These are phyloP conservation scores for Chenopodium album DNA, from an alignment of 148 eudicot species.

Conservation along the genomic window DNA sequence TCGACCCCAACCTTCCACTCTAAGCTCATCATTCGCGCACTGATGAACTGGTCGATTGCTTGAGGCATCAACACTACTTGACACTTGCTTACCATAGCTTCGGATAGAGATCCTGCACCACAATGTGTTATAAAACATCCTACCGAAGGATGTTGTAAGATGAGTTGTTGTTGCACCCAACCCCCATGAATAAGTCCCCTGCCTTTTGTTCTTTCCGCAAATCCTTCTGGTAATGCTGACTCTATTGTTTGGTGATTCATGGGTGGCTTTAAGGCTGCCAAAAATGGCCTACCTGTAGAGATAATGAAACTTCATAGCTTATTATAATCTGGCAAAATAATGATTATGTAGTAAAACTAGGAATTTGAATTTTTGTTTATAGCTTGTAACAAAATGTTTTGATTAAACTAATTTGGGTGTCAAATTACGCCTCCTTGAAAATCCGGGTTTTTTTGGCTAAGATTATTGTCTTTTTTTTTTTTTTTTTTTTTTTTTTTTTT, in stretches of 20 bases:
- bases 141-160: constrained; percentile 39
- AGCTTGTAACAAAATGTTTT: too few species aligned
- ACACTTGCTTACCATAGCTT: constrained; percentile 31
- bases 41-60: constrained; percentile 31
- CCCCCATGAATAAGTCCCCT: constrained; percentile 44
- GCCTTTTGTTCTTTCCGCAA: constrained; percentile 29
- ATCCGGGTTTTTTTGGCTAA: too few species aligned
- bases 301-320: background rate
- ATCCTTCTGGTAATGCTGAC: constrained; percentile 42
- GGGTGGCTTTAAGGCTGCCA: constrained; percentile 45
- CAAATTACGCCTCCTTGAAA: too few species aligned
- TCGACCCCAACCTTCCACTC: constrained; percentile 22
- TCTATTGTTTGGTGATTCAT: constrained; percentile 29
- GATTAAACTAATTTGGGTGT: too few species aligned
- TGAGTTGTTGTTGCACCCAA: constrained; percentile 51
- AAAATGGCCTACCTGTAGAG: constrained; percentile 34
- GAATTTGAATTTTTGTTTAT: too few species aligned
- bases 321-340: too few species aligned
- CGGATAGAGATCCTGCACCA: constrained; percentile 42
- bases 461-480: too few species aligned
- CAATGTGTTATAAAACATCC: constrained; percentile 56
- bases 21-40: constrained; percentile 35
- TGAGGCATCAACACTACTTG: constrained; percentile 42
- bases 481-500: too few species aligned
- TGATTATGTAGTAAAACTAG: too few species aligned